Evolutionary conservation across 345 rosid genomes (phyloP).

Genomic region (Atalantia buxifolia): DNA sequence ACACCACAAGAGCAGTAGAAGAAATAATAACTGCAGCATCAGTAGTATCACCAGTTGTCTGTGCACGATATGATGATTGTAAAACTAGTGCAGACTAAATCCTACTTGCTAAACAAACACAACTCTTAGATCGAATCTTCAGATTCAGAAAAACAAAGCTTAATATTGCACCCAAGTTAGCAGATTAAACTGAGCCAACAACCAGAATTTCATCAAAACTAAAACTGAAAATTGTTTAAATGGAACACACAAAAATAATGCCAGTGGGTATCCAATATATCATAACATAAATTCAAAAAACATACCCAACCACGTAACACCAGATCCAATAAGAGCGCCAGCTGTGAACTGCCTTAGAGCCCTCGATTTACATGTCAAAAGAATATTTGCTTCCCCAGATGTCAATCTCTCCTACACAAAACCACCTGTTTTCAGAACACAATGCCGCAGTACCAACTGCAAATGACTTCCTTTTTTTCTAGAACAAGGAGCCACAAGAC

Average conservation of each 20-base stretch:
- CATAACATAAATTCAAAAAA: neutral
- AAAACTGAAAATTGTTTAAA: neutral
- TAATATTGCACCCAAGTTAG: neutral
- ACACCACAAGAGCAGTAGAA: neutral
- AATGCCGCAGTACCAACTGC: neutral
- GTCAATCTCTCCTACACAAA: conserved; percentile 36
- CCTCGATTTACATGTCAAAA: conserved; percentile 28
- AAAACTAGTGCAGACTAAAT: neutral
- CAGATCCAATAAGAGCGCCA: conserved; percentile 26
- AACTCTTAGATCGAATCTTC: neutral
- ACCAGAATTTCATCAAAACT: neutral
- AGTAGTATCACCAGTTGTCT: neutral
- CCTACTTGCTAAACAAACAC: neutral
- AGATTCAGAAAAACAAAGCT: neutral
- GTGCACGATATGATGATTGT: neutral
- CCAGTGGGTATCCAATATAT: neutral
- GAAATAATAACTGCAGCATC: neutral
- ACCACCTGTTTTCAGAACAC: neutral
- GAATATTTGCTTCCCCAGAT: conserved; percentile 29
- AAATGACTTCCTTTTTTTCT: neutral
- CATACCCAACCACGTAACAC: conserved; percentile 38
- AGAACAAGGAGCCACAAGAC: neutral
- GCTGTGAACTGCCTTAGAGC: conserved; percentile 24
- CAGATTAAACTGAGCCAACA: neutral
- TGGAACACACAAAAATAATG: neutral